A percentile compares a stretch with the other conserved stretches of the same genome.
phyloP scores from a whole-genome alignment of 176 grass and related monocot species.

The Hordeum vulgare region MorexV3_pseudomolecules_assembly NC_058520.1:459530682-459531181 shows the following conservation, averaged over 20 bases:
- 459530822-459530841: slow-evolving; percentile 46
- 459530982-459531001: slow-evolving; percentile 47
- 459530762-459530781: not conserved
- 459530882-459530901: not conserved
- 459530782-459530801: not conserved
- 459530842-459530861: slow-evolving; percentile 1
- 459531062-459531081: not conserved
- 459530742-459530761: not conserved
- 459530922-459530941: slow-evolving; percentile 21
- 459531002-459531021: slow-evolving; percentile 50
- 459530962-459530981: slow-evolving; percentile 50
- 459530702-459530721: slow-evolving; percentile 7
- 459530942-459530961: slow-evolving; percentile 52
- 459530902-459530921: not conserved
- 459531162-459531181: not conserved
- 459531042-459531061: not conserved
- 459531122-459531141: not conserved
- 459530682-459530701: slow-evolving; percentile 36
- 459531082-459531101: not conserved
- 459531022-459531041: not conserved
- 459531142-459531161: too few species aligned
- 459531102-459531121: not conserved
- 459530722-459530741: slow-evolving; percentile 37
- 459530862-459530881: not conserved
- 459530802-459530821: slow-evolving; percentile 28